Evolutionary conservation across 352 stramenopile species (phyloP), one percentile per base, ranked within the genome.

Genomic region (Phytophthora tubulina): DNA sequence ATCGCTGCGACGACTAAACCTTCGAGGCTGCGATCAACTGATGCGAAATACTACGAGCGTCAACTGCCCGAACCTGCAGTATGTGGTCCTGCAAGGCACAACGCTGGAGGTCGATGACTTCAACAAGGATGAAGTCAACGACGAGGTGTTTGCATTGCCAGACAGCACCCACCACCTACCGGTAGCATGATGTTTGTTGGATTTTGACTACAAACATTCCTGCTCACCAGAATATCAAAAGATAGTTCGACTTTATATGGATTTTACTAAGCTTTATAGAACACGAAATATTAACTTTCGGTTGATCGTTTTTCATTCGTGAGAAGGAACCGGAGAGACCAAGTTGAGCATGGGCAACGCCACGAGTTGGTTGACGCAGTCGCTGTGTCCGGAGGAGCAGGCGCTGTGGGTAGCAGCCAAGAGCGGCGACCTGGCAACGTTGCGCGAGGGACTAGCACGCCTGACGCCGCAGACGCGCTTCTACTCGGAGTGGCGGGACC

Each of bases 341-440:
- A 71, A 50, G 27, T 8, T 10, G 38, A 67, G 21, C 27, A 95
- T 95, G 88, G 88, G 88, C 32, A 94, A 94, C 67, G 70, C 84
- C 17, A 82, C 86, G 67, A 92, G 83, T 62, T 95, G 88, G 88
- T 48, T 94, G 45, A 56, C 88, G 62, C 85, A 92, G 79, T 81
- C 75, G 36, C 73, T 95, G 42, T 93, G 81, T 33, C 88, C 86
- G 2, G 76, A 85, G 58, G 88, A 95, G 75, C 88, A 96, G 65
- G 75, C 83, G 50, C 59, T 94, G 33, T 96, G 88, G 86, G 62
- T 92, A 11, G 85, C 83, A 10, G 88, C 88, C 62, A 94, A 93
- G 76, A 87, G 73, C 57, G 88, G 89, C 31, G 84, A 95, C 72
- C 42, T 83, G 27, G 70, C 71, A 3, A 63, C 79, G 30, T 60